A percentile compares a stretch with the other conserved stretches of the same genome.
These are phyloP conservation scores for Amanita jacksonii DNA, from an alignment of 768 basidiomycete species.

Conservation along the genomic window DNA sequence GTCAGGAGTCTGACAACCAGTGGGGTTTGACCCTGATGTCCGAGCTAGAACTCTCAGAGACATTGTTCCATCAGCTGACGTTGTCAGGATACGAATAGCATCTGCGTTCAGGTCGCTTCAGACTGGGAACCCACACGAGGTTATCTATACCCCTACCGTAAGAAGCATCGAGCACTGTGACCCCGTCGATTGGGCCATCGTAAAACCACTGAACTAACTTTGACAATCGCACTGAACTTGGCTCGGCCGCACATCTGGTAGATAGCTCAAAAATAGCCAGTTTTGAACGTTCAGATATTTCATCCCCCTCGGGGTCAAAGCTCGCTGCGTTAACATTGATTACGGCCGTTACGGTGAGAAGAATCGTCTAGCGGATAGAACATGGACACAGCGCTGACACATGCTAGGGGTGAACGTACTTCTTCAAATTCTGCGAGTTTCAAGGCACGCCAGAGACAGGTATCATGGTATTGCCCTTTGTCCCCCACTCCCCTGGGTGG, in stretches of 20 bases:
- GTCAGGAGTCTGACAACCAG: conserved; percentile 17
- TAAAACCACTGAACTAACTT: conserved; percentile 47
- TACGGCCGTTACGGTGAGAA: conserved; percentile 40
- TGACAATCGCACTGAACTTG: conserved; percentile 29
- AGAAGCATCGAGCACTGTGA: conserved; percentile 34
- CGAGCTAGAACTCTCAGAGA: not conserved
- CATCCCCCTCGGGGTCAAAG: conserved; percentile 23
- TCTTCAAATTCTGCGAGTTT: conserved; percentile 28
- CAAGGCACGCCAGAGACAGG: conserved; percentile 36
- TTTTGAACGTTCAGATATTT: conserved; percentile 26
- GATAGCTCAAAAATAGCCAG: conserved; percentile 31
- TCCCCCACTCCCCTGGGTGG: conserved; percentile 22
- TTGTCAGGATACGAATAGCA: not conserved
- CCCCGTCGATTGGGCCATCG: conserved; percentile 35
- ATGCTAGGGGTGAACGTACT: conserved; percentile 23
- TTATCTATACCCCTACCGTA: conserved; percentile 30
- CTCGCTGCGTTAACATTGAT: conserved; percentile 25
- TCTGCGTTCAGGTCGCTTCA: not conserved
- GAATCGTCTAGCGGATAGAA: conserved; percentile 23
- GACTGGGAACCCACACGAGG: conserved; percentile 2
- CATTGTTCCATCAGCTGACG: not conserved
- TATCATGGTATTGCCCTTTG: conserved; percentile 22
- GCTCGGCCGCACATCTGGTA: conserved; percentile 16
- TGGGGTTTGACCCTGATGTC: conserved; percentile 9
- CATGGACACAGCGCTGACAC: too few relatives aligned